phyloP scores from a whole-genome alignment of 768 basidiomycete species.

The Termitomyces sp. region DNA sequence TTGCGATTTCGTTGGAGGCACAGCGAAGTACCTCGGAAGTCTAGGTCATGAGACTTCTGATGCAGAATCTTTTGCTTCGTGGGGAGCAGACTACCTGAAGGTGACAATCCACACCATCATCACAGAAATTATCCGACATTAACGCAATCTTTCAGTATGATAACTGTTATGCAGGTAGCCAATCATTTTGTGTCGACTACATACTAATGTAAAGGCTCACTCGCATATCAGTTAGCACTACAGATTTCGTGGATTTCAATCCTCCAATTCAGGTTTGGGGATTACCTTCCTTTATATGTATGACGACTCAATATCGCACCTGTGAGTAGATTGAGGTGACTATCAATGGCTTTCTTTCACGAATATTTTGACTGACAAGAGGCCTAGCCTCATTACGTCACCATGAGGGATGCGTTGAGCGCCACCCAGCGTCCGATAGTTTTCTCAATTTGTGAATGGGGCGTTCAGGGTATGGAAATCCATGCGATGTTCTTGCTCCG shows the following conservation, averaged over 20 bases:
- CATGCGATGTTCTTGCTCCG: too few species aligned
- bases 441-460: conserved; percentile 49
- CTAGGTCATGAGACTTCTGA: conserved; percentile 44
- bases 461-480: conserved; percentile 32
- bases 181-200: background rate
- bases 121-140: background rate
- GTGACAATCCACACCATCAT: conserved; percentile 8
- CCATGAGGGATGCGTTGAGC: conserved; percentile 44
- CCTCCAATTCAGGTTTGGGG: conserved; percentile 35
- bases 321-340: conserved; percentile 31
- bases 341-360: background rate
- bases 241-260: conserved; percentile 43
- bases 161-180: conserved; percentile 42
- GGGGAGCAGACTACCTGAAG: conserved; percentile 47
- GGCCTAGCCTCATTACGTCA: conserved; percentile 33
- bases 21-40: conserved; percentile 40
- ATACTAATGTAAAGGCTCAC: background rate
- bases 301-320: background rate
- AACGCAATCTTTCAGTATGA: conserved; percentile 30
- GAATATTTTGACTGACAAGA: background rate
- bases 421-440: conserved; percentile 43
- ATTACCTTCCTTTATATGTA: background rate
- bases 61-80: conserved; percentile 42
- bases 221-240: conserved; percentile 25
- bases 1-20: conserved; percentile 43